phyloP scores from a whole-genome alignment of 2,329 filamentous ascomycete species.

The Thielaviopsis cerberus region DNA sequence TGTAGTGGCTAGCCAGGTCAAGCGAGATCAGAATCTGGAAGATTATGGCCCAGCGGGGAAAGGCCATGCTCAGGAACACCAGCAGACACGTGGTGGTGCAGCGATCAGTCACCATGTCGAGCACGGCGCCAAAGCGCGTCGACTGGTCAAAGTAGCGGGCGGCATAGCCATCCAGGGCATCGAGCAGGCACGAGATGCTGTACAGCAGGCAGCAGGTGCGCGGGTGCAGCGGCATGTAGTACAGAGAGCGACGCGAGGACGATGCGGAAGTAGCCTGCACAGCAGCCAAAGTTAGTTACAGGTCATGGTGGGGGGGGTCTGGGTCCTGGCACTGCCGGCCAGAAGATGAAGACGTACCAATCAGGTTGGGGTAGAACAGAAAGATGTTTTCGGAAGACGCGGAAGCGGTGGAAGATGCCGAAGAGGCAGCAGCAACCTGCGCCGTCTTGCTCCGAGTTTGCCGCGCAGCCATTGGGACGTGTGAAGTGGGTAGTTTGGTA shows the following conservation, averaged over 20 bases:
- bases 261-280: constrained; percentile 55
- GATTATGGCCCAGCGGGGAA: constrained; percentile 79
- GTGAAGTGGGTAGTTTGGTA: neutral
- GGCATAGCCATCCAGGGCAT: constrained; percentile 88
- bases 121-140: constrained; percentile 84
- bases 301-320: too few relatives aligned
- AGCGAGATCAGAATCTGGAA: constrained; percentile 88
- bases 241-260: constrained; percentile 73
- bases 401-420: constrained; percentile 19
- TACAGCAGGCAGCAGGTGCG: constrained; percentile 84
- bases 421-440: constrained; percentile 6
- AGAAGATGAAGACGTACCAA: constrained; percentile 35
- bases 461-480: constrained; percentile 10
- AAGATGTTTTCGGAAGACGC: constrained; percentile 52
- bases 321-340: too few relatives aligned
- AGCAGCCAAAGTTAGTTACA: neutral
- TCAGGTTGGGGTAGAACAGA: constrained; percentile 63
- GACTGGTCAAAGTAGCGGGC: constrained; percentile 66
- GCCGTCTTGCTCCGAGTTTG: constrained; percentile 15
- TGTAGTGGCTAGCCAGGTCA: constrained; percentile 90
- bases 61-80: constrained; percentile 85
- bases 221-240: constrained; percentile 98
- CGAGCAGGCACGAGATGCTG: constrained; percentile 82
- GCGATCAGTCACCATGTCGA: constrained; percentile 98
- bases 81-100: constrained; percentile 91